Evolutionary conservation across 2,329 filamentous ascomycete species (phyloP), one percentile per base, ranked within the genome.

Genomic region (Monosporascus sp.): DNA sequence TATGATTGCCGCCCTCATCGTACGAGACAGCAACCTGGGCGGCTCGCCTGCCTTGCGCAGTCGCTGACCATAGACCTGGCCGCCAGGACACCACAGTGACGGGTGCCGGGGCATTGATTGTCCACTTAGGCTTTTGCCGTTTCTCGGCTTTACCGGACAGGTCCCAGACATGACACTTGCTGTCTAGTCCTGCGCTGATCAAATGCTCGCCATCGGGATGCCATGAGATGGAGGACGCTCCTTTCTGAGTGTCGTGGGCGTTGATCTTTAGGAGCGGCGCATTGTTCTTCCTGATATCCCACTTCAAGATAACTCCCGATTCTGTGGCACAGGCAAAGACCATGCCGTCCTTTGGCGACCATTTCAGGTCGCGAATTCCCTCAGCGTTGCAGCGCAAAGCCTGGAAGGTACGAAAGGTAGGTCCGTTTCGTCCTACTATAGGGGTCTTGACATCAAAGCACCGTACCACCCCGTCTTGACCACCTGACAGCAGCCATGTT

Each of bases 141-240:
- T 83, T 83, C 59, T 87, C 83, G 17, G 79, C 81, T 7, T 74
- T 76, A 50, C 72, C 74, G 5, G 81, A 80, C 53, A 87, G 68
- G 61, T 88, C 83, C 85, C 85, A 88, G 6, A 87, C 80, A 60
- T 85, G 76, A 39, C 84, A 80, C 50, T 78, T 80, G 54, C 77
- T 77, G 63, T 88, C 85, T 58, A 78, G 73, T 7, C 84, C 83
- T 5, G 79, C 83, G 57, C 82, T 87, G 48, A 85, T 76, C 11
- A 87, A 69, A 60, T 88, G 83, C n/a, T 79, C 75, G 15, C 85
- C 85, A 62, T 88, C 85, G 0, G 82, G 81, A 59, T 88, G 85
- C 85, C 85, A 88, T 3, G 81, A 77, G 44, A 87, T 80, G 0
- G 81, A 76, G 2, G 79, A 74, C 61, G 81, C 83, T 0, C 79